Evolutionary conservation across 2,329 filamentous ascomycete species (phyloP).

Genomic region (Xylaria sp.): DNA sequence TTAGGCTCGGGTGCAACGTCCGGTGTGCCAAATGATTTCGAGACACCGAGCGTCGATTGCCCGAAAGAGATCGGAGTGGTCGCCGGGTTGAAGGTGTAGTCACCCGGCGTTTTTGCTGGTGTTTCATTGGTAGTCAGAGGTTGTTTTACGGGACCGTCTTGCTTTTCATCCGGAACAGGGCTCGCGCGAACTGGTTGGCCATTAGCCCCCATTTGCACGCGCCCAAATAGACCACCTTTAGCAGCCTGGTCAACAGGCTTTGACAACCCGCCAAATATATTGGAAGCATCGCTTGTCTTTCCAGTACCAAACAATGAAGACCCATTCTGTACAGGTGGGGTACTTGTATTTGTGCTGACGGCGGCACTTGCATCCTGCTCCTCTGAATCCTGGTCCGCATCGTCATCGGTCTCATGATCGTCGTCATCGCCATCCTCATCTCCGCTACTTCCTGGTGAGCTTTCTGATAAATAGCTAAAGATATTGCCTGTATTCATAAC

Average conservation of each 20-base stretch:
- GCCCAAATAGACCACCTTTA: constrained; percentile 42
- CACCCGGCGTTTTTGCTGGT: constrained; percentile 40
- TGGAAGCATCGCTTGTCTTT: constrained; percentile 35
- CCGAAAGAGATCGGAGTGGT: constrained; percentile 42
- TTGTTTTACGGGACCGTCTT: constrained; percentile 20
- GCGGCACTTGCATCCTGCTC: constrained; percentile 51
- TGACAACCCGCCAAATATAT: constrained; percentile 30
- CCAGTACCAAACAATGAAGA: constrained; percentile 40
- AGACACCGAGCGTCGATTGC: constrained; percentile 9
- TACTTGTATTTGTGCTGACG: constrained; percentile 49
- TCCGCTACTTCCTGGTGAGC: constrained; percentile 60
- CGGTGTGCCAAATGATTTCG: constrained; percentile 11
- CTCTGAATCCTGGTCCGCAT: constrained; percentile 50
- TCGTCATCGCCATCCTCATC: constrained; percentile 52
- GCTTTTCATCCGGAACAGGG: constrained; percentile 29
- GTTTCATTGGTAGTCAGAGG: constrained; percentile 28
- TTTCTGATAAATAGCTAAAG: constrained; percentile 65
- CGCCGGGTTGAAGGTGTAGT: constrained; percentile 42
- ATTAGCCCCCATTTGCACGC: constrained; percentile 41
- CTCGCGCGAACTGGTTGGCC: constrained; percentile 41
- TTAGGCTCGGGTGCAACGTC: constrained; percentile 31
- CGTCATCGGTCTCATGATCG: constrained; percentile 54
- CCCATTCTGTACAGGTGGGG: constrained; percentile 46
- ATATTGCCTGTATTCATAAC: constrained; percentile 53
- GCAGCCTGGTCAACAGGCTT: constrained; percentile 31